Percentiles rank a stretch among this genome's conserved stretches.
These are phyloP conservation scores for Entomortierella lignicola DNA, from an alignment of 192 early-diverging fungal genomes.

Conservation along the genomic window DNA sequence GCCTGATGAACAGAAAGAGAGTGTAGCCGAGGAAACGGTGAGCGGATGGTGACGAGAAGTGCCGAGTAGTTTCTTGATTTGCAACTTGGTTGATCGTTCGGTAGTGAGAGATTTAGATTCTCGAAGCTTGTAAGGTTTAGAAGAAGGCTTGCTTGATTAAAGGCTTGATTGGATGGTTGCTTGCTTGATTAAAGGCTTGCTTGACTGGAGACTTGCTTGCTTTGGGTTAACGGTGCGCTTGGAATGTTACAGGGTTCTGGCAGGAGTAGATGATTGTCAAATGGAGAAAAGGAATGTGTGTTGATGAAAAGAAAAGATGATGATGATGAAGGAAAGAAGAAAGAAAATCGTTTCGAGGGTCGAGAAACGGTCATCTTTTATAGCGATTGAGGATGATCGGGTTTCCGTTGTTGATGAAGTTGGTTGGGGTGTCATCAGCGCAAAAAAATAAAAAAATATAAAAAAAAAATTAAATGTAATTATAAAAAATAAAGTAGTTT, in stretches of 20 bases:
- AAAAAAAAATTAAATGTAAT: no score
- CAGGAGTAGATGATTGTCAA: not conserved
- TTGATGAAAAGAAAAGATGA: not conserved
- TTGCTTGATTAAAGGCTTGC: not conserved
- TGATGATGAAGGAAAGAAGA: not conserved
- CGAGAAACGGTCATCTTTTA: constrained; percentile 15
- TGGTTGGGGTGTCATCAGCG: constrained; percentile 9
- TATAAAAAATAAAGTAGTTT: no score
- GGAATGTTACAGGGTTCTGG: constrained; percentile 3
- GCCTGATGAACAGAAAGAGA: no score
- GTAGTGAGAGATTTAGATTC: no score
- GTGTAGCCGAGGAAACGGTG: not conserved
- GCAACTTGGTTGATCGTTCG: not conserved
- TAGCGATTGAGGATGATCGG: constrained; percentile 5
- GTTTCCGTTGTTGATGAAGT: constrained; percentile 4
- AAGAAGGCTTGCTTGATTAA: no score
- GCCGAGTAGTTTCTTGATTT: no score
- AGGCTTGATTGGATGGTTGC: not conserved
- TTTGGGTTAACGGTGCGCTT: not conserved
- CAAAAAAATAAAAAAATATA: not conserved
- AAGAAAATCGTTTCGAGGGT: not conserved
- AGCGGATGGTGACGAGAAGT: no score
- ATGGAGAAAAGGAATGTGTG: not conserved
- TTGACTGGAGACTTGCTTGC: not conserved
- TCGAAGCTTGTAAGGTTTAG: not conserved